Conservation (phyloP, 176 grass and related monocot species). For the barley (Hordeum vulgare) region DNA sequence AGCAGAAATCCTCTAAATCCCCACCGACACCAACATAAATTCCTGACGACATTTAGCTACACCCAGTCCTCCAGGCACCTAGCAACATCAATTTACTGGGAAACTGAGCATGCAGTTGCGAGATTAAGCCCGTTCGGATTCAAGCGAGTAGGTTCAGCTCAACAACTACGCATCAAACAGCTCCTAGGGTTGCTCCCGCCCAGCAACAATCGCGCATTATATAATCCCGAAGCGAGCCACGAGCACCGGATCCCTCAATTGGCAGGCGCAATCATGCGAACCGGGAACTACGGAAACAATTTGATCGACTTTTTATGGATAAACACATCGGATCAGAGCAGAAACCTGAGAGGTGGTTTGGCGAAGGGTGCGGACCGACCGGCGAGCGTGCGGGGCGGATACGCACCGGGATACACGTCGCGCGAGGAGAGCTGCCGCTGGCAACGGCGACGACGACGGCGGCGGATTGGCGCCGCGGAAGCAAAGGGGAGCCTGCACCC, state of each 20-base stretch:
- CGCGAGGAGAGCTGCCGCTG: background rate
- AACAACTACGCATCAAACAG: background rate
- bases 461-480: background rate
- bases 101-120: background rate
- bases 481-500: background rate
- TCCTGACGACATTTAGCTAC: background rate
- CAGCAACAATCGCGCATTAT: background rate
- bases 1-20: background rate
- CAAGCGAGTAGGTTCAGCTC: background rate
- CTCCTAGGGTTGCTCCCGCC: background rate
- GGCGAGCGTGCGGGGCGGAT: background rate
- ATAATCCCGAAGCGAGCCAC: background rate
- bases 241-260: background rate
- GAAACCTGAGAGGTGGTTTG: background rate
- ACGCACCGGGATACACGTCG: background rate
- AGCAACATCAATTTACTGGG: background rate
- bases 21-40: too few relatives aligned
- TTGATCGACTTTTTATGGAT: background rate
- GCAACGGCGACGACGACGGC: background rate
- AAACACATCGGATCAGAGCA: background rate
- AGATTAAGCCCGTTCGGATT: background rate
- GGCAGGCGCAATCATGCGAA: background rate
- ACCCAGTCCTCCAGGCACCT: background rate
- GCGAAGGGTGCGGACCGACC: background rate
- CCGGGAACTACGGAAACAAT: background rate